Base-by-base conservation (phyloP, 1,284 basidiomycete species). In the Vanrija pseudolonga region DNA sequence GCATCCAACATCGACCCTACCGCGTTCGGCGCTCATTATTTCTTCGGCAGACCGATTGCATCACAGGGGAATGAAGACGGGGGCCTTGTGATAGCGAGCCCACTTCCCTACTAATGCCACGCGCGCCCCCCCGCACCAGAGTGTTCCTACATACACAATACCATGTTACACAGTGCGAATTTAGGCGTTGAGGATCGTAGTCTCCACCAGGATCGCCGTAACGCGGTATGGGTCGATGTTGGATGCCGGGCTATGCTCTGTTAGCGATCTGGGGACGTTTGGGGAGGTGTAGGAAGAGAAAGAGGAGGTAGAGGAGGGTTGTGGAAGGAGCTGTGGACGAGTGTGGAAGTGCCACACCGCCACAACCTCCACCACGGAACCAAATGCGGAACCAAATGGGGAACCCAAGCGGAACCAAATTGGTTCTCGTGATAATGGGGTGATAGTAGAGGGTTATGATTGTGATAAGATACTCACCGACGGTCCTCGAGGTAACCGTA, bases 1-100 rank as follows among this genome's bases (percentile, higher is more conserved):
- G 95, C 95, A 51, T 97, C 93, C 73, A 98, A 98, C 83, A 90
- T 97, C 67, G 90, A 94, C 76, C 89, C 90, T 94, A 93, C 77
- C 87, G 87, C 60, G 89, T 92, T 54, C 57, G 32, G 77, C 82
- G 67, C 96, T 95, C 77, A n/a, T n/a, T n/a, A n/a, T n/a, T n/a
- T 32, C 32, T 32, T 32, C 32, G 11, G 11, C 32, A 12, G 32
- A 32, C 32, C 8, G 14, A 15, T 32, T 32, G 32, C 32, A 32
- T 32, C 32, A 32, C 32, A 32, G 32, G 32, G 26, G n/a, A n/a
- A 32, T 4, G 32, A 14, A 32, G 32, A 32, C 11, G 12, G 32
- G 32, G 32, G 32, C 32, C 32, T 32, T 26, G 12, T 32, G 32
- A 32, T 32, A 32, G 2, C 11, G 12, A 15, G 32, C 32, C 32